Conservation (phyloP, 163 green algal genomes). For the Prototheca stagnorum region DNA sequence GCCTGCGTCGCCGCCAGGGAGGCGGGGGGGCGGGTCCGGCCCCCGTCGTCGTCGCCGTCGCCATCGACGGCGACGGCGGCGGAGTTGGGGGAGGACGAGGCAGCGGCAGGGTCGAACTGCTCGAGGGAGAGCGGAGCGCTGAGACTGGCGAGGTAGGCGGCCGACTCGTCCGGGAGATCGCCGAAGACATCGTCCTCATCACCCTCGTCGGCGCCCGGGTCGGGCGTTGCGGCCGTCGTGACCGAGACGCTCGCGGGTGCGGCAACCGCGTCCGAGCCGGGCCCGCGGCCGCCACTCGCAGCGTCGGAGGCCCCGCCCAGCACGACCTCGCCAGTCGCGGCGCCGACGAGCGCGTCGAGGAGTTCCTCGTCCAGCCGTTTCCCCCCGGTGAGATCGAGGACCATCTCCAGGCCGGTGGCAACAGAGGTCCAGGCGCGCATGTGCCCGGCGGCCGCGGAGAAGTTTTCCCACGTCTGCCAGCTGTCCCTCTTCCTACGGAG, state of each 20-base stretch:
- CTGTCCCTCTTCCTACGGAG: conserved; percentile 54
- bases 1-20: no score
- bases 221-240: no score
- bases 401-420: conserved; percentile 30
- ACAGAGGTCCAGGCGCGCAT: conserved; percentile 20
- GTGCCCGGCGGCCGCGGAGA: conserved; percentile 34
- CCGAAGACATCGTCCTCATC: no score
- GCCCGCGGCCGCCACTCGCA: background rate
- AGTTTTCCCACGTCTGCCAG: conserved; percentile 90
- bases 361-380: conserved; percentile 22
- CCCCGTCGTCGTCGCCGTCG: no score
- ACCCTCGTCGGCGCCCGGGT: no score
- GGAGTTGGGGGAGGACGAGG: no score
- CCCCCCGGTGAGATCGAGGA: conserved; percentile 37
- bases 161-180: no score
- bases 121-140: no score
- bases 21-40: no score
- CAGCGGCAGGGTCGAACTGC: no score
- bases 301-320: background rate
- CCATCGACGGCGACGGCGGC: no score
- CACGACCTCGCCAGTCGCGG: background rate
- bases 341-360: conserved; percentile 8
- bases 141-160: no score
- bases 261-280: background rate
- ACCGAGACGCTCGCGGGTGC: background rate